Evolutionary conservation across 2,329 filamentous ascomycete genomes (phyloP), one percentile per base, ranked within the genome.

Genomic region (Trichoderma polysporum): DNA sequence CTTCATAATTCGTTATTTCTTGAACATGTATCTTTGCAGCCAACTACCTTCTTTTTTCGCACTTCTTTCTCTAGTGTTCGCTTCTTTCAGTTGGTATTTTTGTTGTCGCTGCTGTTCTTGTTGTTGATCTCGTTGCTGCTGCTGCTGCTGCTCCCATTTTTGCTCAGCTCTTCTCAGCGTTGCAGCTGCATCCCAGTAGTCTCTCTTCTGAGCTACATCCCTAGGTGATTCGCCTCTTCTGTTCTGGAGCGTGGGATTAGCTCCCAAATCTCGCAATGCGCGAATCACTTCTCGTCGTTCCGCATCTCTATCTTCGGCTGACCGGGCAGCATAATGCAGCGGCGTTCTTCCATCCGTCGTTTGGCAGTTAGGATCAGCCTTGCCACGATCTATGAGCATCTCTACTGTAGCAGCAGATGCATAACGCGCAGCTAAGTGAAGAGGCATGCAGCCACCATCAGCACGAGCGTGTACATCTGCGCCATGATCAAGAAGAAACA

Each of bases 141-240:
- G 75, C 39, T 66, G 71, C 59, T 29, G 35, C 35, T 76, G 75
- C 54, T 76, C 74, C 76, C 76, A 77, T n/a, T 64, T 73, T 67
- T 75, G 73, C 71, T 77, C 76, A 0, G 76, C 75, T 58, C 76
- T 70, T n/a, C 75, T 70, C 68, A 77, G 33, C 15, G 75, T 77
- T 9, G 74, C 68, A 49, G 76, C 74, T 15, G 72, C 75, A 63
- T 77, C 75, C 74, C 75, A 77, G 15, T 71, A 71, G 6, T 76
- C 74, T 50, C 75, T 71, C 62, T 69, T 75, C 70, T 77, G 74
- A 17, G 76, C 76, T n/a, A 75, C 58, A 62, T 77, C 75, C 35
- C 76, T 69, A 54, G 76, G 62, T 50, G 74, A 74, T 45, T 74
- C 70, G 1, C 74, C 73, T 63, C 70, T 74, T 10, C 53, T 67